Percentiles rank a stretch among this genome's conserved stretches.
phyloP scores from a whole-genome alignment of 106 monocot species.

The Phalaenopsis equestris region DNA sequence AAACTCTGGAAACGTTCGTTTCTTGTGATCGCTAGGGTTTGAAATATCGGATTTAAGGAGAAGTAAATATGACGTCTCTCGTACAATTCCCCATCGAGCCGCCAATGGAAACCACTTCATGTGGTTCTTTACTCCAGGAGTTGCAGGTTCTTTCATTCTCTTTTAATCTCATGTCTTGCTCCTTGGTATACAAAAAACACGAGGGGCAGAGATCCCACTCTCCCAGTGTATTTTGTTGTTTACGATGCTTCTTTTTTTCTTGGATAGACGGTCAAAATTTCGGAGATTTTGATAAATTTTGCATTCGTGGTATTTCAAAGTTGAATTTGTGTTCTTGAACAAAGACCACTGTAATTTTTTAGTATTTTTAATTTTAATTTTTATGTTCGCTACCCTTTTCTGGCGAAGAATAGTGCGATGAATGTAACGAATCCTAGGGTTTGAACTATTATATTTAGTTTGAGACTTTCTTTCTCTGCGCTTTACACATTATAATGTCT shows the following conservation, averaged over 20 bases:
- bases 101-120: slow-evolving; percentile 30
- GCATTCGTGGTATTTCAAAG: neutral
- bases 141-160: slow-evolving; percentile 40
- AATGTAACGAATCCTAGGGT: neutral
- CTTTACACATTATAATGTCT: neutral
- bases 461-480: neutral
- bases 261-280: neutral
- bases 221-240: neutral
- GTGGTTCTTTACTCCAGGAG: slow-evolving; percentile 59
- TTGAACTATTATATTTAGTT: neutral
- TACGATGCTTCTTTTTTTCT: neutral
- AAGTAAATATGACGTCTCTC: slow-evolving; percentile 18
- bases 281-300: neutral
- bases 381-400: neutral
- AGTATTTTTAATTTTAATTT: neutral
- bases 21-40: slow-evolving; percentile 13
- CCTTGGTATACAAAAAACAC: no score
- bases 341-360: neutral
- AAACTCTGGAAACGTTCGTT: neutral
- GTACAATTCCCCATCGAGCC: slow-evolving; percentile 3
- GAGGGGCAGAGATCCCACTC: no score
- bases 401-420: neutral
- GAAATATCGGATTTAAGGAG: neutral
- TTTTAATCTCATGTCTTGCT: neutral
- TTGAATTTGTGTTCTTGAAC: neutral